Conservation (phyloP, 306 rosid genomes). For the Quercus glauca region DNA sequence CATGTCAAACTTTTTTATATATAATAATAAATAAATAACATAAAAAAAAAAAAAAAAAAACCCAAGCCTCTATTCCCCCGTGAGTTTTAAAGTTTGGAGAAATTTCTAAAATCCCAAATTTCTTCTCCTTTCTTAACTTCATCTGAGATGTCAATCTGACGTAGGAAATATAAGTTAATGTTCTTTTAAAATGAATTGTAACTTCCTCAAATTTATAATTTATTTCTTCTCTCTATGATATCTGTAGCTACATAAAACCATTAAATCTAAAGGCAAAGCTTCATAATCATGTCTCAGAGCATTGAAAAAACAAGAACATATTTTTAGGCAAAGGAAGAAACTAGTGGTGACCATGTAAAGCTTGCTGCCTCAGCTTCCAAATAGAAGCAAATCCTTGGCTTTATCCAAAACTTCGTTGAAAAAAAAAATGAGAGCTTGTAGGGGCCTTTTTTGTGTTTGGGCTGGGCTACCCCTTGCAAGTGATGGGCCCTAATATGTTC, state of each 20-base stretch:
- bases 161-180: constrained; percentile 40
- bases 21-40: no score
- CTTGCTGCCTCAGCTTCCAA: constrained; percentile 25
- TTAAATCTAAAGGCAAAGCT: no score
- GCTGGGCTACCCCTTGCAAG: no score
- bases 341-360: constrained; percentile 24
- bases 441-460: no score
- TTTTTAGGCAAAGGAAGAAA: neutral
- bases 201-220: constrained; percentile 47
- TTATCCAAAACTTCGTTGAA: constrained; percentile 9
- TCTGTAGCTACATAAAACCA: constrained; percentile 37
- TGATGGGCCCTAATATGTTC: no score
- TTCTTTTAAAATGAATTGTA: constrained; percentile 56
- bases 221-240: constrained; percentile 56
- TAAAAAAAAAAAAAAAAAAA: no score
- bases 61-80: no score
- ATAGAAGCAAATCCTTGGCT: constrained; percentile 28
- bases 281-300: no score
- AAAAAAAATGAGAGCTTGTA: neutral
- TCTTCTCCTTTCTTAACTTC: no score
- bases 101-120: no score
- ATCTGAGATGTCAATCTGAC: constrained; percentile 51
- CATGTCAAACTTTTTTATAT: no score
- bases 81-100: no score
- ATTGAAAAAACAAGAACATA: neutral